phyloP scores from a whole-genome alignment of 2,329 filamentous ascomycete species.

The Cladophialophora exuberans region DNA sequence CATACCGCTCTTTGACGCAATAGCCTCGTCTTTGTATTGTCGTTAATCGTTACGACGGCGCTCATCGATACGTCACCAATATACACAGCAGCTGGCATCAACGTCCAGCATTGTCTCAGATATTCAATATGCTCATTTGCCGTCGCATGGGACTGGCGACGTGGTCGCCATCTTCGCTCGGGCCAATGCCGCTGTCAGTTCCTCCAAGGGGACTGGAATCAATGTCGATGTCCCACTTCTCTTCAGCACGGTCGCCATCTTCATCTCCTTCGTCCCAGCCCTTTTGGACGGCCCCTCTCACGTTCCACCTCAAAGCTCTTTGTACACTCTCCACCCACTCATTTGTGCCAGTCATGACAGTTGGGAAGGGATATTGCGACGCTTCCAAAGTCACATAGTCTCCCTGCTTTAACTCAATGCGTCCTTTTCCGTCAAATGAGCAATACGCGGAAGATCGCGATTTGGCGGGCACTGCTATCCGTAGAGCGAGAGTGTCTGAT shows the following conservation, averaged over 20 bases:
- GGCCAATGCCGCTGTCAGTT: slow-evolving; percentile 51
- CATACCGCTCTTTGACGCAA: too few relatives aligned
- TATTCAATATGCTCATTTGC: slow-evolving; percentile 73
- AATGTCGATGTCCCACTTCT: slow-evolving; percentile 93
- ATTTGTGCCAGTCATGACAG: slow-evolving; percentile 82
- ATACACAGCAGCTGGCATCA: too few relatives aligned
- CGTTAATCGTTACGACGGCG: too few relatives aligned
- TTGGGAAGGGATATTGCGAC: slow-evolving; percentile 95
- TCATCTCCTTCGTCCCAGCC: slow-evolving; percentile 64
- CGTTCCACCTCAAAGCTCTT: slow-evolving; percentile 92
- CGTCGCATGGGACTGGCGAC: slow-evolving; percentile 64
- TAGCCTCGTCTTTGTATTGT: too few relatives aligned
- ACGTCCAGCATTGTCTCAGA: slow-evolving; percentile 48
- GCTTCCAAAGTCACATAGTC: slow-evolving; percentile 96
- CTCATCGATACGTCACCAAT: too few relatives aligned
- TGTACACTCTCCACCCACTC: slow-evolving; percentile 98
- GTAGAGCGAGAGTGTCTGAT: slow-evolving; percentile 89
- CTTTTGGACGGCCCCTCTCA: slow-evolving; percentile 87
- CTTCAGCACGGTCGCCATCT: slow-evolving; percentile 47
- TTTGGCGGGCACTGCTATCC: slow-evolving; percentile 80
- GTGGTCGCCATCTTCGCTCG: slow-evolving; percentile 67
- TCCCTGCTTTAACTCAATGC: slow-evolving; percentile 87
- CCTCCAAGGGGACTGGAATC: slow-evolving; percentile 54
- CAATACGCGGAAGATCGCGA: slow-evolving; percentile 94
- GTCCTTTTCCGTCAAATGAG: slow-evolving; percentile 95